Evolutionary conservation across 352 stramenopile species (phyloP), one percentile per base, ranked within the genome.

Genomic region (Pythium pyrilobum): DNA sequence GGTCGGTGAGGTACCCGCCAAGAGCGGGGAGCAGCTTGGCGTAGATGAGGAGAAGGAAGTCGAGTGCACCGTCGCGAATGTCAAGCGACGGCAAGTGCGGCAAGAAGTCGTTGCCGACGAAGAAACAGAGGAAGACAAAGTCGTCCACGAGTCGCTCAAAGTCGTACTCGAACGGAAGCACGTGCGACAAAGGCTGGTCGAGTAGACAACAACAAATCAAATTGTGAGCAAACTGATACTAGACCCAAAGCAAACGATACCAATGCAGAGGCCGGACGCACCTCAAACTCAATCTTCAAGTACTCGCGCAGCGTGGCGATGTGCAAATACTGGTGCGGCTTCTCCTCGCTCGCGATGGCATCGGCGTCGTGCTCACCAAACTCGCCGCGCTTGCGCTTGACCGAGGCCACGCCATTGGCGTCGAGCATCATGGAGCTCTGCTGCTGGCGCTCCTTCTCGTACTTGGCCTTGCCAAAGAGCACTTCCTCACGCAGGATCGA

Each of bases 61-160:
- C 96, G 32, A 99, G 68, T 2, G 92, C 97, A n/a, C 97, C 96
- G 64, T 99, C 96, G 40, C 96, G 89, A 78, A 99, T 99, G 64
- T 99, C 96, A 28, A 99, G 81, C 49, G 86, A 98, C 7, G 97
- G 97, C 38, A 99, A 69, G 71, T 99, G 97, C 33, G 97, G 97
- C 54, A 99, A 72, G 72, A 99, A 99, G 83, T 99, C 97, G 78
- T 99, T 98, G 1, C 97, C 97, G 3, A 99, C 96, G 67, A 99
- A 99, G 74, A 99, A 99, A 74, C 96, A 99, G 33, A 99, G 72
- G 73, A 99, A 99, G 10, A 99, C 96, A 71, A 99, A 97, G 75
- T 99, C 97, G 72, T 99, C 97, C 31, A 99, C 72, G n/a, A 99
- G 64, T 52, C 96, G 78, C 77, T 99, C 96, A 42, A 99, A 97